Evolutionary conservation across 2,329 filamentous ascomycete genomes (phyloP).

Genomic region (Fusarium fujikuroi): DNA sequence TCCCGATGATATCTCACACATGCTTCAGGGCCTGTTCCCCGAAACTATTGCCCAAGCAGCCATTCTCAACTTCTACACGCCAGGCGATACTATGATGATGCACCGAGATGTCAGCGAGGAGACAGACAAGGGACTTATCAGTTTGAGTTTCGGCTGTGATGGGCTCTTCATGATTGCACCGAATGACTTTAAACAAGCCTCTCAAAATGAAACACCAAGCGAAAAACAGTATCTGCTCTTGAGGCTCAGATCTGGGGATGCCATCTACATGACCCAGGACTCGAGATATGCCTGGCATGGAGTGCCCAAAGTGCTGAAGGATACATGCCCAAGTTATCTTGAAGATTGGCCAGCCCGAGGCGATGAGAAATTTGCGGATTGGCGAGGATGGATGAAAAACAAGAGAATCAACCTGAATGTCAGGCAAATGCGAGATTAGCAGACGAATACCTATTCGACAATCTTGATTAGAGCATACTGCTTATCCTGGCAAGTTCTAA

Average conservation of each 20-base stretch:
- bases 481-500: background rate
- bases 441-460: background rate
- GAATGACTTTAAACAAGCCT: constrained; percentile 48
- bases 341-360: constrained; percentile 74
- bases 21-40: constrained; percentile 79
- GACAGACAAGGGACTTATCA: constrained; percentile 80
- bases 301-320: constrained; percentile 84
- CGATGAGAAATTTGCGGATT: constrained; percentile 68
- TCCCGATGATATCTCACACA: constrained; percentile 74
- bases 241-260: constrained; percentile 84
- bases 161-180: constrained; percentile 87
- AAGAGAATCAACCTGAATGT: constrained; percentile 95
- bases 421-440: constrained; percentile 80
- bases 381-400: constrained; percentile 87
- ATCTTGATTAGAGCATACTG: background rate
- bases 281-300: constrained; percentile 95
- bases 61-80: constrained; percentile 92
- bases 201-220: constrained; percentile 35
- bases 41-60: constrained; percentile 85
- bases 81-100: constrained; percentile 89
- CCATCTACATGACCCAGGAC: constrained; percentile 85
- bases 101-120: constrained; percentile 95
- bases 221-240: constrained; percentile 67
- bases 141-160: constrained; percentile 90
- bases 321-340: constrained; percentile 81